A percentile compares a stretch with the other conserved stretches of the same genome.
These are phyloP conservation scores for Eucalyptus coolabah DNA, from an alignment of 345 rosid species.

Conservation along the genomic window DNA sequence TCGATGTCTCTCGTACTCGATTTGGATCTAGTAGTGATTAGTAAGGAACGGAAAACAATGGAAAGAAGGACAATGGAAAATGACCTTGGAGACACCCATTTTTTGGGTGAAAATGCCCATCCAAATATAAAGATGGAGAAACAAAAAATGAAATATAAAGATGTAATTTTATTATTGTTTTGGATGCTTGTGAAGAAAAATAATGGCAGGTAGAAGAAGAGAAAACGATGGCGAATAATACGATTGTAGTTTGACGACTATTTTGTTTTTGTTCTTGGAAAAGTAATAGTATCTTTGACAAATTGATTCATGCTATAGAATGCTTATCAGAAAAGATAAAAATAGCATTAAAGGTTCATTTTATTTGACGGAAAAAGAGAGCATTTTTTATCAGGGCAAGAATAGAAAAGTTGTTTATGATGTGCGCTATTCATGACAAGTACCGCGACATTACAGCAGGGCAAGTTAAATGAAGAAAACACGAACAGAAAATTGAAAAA, in stretches of 20 bases:
- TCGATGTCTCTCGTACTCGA: no score
- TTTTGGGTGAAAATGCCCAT: no score
- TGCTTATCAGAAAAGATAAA: neutral
- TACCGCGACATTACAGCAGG: neutral
- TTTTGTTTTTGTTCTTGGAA: neutral
- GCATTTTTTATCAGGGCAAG: neutral
- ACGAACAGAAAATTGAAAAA: neutral
- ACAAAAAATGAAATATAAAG: neutral
- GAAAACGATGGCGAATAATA: neutral
- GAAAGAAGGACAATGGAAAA: neutral
- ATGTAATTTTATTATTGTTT: neutral
- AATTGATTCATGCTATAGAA: neutral
- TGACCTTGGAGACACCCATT: no score
- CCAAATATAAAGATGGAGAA: no score
- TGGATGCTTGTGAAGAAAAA: neutral
- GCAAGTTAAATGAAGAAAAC: neutral
- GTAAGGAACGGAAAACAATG: no score
- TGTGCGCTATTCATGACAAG: neutral
- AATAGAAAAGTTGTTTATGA: neutral
- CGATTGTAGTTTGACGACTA: neutral
- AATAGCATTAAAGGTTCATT: neutral
- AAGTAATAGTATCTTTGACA: neutral
- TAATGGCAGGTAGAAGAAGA: neutral
- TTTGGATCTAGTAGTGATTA: no score
- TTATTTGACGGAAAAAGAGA: neutral